Percentiles rank a stretch among this genome's conserved stretches.
phyloP scores from a whole-genome alignment of 129 eudicot species.

The Flaveria robusta region DNA sequence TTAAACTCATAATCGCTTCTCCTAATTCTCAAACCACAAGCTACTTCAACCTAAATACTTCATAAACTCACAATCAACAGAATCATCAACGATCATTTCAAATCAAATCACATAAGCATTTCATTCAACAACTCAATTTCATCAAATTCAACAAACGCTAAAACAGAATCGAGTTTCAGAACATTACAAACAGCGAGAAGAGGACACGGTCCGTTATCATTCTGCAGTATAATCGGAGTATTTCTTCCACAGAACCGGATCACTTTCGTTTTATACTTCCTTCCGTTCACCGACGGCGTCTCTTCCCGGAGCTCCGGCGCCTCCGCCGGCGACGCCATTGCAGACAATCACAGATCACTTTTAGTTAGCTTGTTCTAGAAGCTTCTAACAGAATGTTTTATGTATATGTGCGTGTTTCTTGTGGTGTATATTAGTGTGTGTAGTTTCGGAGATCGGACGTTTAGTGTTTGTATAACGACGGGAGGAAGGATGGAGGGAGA shows the following conservation, averaged over 20 bases:
- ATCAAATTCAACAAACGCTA: not conserved
- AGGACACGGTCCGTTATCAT: slow-evolving; percentile 93
- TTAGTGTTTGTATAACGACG: slow-evolving; percentile 15
- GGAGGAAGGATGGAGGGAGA: slow-evolving; percentile 30
- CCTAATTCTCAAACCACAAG: slow-evolving; percentile 9
- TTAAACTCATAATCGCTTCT: slow-evolving; percentile 1
- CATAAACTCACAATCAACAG: too few species aligned
- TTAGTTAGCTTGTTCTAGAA: not conserved
- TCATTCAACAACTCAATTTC: slow-evolving; percentile 13
- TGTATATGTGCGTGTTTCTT: slow-evolving; percentile 26
- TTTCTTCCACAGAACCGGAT: slow-evolving; percentile 69
- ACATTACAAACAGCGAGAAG: slow-evolving; percentile 86
- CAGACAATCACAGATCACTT: slow-evolving; percentile 14
- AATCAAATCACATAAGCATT: not conserved
- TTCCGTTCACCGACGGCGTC: slow-evolving; percentile 25
- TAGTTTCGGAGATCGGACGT: slow-evolving; percentile 33
- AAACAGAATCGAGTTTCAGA: not conserved
- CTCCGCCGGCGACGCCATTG: slow-evolving; percentile 47
- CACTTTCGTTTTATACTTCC: slow-evolving; percentile 64
- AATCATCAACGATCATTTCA: not conserved
- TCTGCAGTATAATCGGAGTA: slow-evolving; percentile 77
- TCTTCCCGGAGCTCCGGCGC: slow-evolving; percentile 28
- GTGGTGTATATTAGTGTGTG: slow-evolving; percentile 14
- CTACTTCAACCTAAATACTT: not conserved
- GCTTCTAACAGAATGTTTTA: slow-evolving; percentile 13